These are phyloP conservation scores for Aspergillus funiculosus DNA, from an alignment of 495 filamentous ascomycete species.

Conservation along the genomic window DNA sequence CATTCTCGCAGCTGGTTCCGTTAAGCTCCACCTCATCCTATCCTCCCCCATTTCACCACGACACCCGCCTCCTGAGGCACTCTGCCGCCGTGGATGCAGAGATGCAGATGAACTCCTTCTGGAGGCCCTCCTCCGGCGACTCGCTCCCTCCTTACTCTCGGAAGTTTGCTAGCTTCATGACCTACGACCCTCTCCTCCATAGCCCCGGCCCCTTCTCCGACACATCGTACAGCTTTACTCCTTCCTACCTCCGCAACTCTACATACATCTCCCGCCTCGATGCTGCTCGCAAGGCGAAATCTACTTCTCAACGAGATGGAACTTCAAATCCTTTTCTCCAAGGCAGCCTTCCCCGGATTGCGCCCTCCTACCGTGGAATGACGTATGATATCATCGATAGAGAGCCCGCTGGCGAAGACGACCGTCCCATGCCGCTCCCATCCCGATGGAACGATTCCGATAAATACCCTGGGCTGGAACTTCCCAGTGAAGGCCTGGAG, in stretches of 20 bases:
- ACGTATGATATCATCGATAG: conserved; percentile 84
- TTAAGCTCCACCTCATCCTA: conserved; percentile 38
- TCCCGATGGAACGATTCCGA: conserved; percentile 77
- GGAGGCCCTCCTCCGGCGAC: conserved; percentile 33
- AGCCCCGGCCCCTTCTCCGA: conserved; percentile 25
- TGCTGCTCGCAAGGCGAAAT: conserved; percentile 57
- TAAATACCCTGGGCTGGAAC: conserved; percentile 66
- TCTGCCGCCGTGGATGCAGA: conserved; percentile 43
- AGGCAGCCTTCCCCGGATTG: conserved; percentile 58
- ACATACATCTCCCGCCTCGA: conserved; percentile 69
- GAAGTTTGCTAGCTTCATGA: conserved; percentile 50
- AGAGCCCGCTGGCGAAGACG: conserved; percentile 51
- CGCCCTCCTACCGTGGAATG: conserved; percentile 72
- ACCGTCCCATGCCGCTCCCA: conserved; percentile 62
- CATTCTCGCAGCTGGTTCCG: conserved; percentile 59
- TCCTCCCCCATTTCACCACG: conserved; percentile 31
- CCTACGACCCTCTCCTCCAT: conserved; percentile 27
- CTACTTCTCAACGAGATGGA: conserved; percentile 45
- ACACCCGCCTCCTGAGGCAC: conserved; percentile 33
- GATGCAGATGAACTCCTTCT: conserved; percentile 41
- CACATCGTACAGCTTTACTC: conserved; percentile 57
- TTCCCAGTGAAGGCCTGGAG: conserved; percentile 68
- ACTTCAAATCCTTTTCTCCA: conserved; percentile 58
- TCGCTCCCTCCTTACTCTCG: conserved; percentile 54
- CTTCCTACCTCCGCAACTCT: conserved; percentile 76